Conservation (phyloP, 192 early-diverging fungal genomes). For the Rhizophagus clarus region DNA sequence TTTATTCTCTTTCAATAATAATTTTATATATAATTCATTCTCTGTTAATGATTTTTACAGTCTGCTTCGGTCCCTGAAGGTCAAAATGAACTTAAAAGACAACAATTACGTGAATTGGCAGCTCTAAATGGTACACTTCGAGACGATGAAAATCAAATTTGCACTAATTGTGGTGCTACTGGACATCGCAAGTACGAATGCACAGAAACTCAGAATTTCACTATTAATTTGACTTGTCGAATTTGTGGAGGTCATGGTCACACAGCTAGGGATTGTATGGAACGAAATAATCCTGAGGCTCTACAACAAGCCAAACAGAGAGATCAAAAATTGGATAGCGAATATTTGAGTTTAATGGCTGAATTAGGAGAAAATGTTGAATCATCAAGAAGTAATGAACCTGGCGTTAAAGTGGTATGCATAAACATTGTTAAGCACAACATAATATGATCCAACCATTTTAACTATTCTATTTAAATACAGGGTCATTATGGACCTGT, state of each 20-base stretch:
- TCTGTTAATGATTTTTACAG: constrained; percentile 28
- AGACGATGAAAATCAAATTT: constrained; percentile 93
- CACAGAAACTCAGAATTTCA: constrained; percentile 84
- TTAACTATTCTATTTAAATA: neutral
- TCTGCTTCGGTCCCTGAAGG: constrained; percentile 92
- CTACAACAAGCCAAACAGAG: constrained; percentile 72
- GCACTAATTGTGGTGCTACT: constrained; percentile 88
- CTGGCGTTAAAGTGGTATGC: neutral
- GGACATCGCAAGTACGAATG: constrained; percentile 94
- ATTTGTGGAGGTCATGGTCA: constrained; percentile 92
- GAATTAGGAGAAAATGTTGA: constrained; percentile 76
- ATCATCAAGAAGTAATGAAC: constrained; percentile 8
- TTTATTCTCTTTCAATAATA: neutral
- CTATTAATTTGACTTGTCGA: constrained; percentile 81
- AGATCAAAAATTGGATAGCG: constrained; percentile 84
- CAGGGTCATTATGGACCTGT: constrained; percentile 36
- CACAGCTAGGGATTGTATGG: constrained; percentile 89
- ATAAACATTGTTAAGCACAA: neutral
- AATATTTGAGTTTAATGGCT: constrained; percentile 93
- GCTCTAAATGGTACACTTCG: constrained; percentile 94
- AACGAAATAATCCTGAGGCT: constrained; percentile 81
- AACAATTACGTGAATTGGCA: constrained; percentile 93
- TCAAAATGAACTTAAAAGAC: constrained; percentile 93
- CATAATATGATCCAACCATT: too few relatives aligned
- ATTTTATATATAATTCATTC: neutral